A percentile compares a stretch with the other conserved stretches of the same genome.
phyloP scores from a whole-genome alignment of 2,329 filamentous ascomycete genomes.

The Talaromyces sp. region DNA sequence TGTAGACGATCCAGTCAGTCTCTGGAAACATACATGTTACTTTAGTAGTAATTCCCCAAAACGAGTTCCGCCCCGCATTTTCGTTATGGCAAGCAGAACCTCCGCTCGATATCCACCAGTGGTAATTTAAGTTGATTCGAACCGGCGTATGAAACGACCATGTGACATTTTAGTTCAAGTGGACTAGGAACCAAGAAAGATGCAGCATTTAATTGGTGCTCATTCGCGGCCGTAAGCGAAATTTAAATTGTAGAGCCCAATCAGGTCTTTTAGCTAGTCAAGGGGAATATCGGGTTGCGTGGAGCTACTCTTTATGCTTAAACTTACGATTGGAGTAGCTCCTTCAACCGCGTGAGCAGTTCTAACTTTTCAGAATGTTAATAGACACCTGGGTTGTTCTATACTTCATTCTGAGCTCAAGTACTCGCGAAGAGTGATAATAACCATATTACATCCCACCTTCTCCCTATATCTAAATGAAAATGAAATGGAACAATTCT shows the following conservation, averaged over 20 bases:
- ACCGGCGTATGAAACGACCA: neutral
- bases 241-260: too few species aligned
- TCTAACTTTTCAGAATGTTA: neutral
- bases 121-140: neutral
- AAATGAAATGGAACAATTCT: neutral
- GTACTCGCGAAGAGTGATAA: neutral
- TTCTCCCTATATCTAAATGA: neutral
- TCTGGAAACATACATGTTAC: neutral
- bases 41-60: neutral
- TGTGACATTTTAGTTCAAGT: neutral
- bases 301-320: neutral
- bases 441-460: neutral
- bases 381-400: neutral
- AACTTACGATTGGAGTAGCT: neutral
- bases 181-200: neutral
- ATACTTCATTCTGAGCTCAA: neutral
- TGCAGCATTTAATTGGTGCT: neutral
- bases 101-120: neutral
- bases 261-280: neutral
- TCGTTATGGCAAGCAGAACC: neutral
- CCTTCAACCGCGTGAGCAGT: too few species aligned
- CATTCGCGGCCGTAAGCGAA: neutral
- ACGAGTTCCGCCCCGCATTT: neutral
- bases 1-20: neutral
- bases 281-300: constrained; percentile 4